Percentiles rank a stretch among this genome's conserved stretches.
Evolutionary conservation across 2,329 filamentous ascomycete genomes (phyloP).

Genomic region (Microcyclospora tardicrescens): DNA sequence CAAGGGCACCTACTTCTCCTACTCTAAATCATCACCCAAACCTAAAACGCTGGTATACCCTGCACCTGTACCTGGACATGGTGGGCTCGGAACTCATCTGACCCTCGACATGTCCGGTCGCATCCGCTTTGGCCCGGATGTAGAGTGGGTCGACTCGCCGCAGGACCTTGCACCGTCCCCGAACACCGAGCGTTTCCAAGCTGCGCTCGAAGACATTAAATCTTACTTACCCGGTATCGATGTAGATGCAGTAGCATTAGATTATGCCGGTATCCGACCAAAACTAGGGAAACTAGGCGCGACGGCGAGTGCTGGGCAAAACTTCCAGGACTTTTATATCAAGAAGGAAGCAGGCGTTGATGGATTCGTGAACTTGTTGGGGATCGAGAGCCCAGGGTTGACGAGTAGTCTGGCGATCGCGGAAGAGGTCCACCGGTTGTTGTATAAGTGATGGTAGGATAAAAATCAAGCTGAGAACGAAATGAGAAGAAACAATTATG

Average conservation of each 20-base stretch:
- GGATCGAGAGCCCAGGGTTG: slow-evolving; percentile 85
- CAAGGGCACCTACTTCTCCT: slow-evolving; percentile 93
- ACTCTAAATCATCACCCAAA: slow-evolving; percentile 50
- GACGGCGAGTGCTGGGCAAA: slow-evolving; percentile 41
- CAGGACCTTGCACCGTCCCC: slow-evolving; percentile 50
- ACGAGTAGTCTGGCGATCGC: slow-evolving; percentile 79
- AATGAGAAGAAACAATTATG: no score
- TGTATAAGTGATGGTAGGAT: slow-evolving; percentile 29
- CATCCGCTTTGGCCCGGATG: slow-evolving; percentile 84
- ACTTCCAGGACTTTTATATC: slow-evolving; percentile 75
- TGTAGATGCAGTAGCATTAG: slow-evolving; percentile 50
- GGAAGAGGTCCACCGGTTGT: slow-evolving; percentile 52
- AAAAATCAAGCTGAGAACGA: neutral
- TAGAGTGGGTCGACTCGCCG: slow-evolving; percentile 75
- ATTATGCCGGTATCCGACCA: slow-evolving; percentile 85
- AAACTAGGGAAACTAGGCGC: slow-evolving; percentile 59
- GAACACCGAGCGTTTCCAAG: slow-evolving; percentile 47
- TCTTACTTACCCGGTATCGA: slow-evolving; percentile 68
- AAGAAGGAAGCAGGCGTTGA: slow-evolving; percentile 56
- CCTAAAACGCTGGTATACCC: slow-evolving; percentile 75
- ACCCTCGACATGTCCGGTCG: slow-evolving; percentile 78
- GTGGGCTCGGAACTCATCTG: slow-evolving; percentile 81
- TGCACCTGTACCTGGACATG: slow-evolving; percentile 66
- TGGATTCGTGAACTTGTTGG: slow-evolving; percentile 80
- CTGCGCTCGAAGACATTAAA: slow-evolving; percentile 62